phyloP scores from a whole-genome alignment of 805 yeast species.

The Teunomyces barrocoloradensis region DNA sequence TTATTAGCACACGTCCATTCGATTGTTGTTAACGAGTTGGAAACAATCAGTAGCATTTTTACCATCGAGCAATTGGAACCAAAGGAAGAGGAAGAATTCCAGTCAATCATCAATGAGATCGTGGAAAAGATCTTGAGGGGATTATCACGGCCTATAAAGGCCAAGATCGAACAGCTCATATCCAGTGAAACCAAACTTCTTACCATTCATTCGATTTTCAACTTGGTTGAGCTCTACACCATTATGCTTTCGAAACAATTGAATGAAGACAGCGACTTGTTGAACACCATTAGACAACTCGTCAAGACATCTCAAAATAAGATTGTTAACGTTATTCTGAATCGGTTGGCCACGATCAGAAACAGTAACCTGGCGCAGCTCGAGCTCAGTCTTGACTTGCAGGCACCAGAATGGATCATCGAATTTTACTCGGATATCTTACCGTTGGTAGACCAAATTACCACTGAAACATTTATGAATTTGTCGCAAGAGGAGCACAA shows the following conservation, averaged over 20 bases:
- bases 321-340: constrained; percentile 23
- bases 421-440: constrained; percentile 62
- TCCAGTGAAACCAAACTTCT: constrained; percentile 60
- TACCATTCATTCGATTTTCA: constrained; percentile 55
- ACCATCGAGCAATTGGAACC: constrained; percentile 18
- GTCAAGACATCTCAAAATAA: constrained; percentile 26
- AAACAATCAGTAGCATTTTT: constrained; percentile 64
- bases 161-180: constrained; percentile 66
- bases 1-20: constrained; percentile 85
- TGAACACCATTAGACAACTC: constrained; percentile 22
- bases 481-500: constrained; percentile 33
- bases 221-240: constrained; percentile 63
- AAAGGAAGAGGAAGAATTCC: constrained; percentile 26
- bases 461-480: constrained; percentile 40
- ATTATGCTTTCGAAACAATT: constrained; percentile 60
- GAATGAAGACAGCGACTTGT: constrained; percentile 15
- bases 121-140: constrained; percentile 51
- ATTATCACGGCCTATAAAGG: constrained; percentile 57
- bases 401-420: constrained; percentile 82
- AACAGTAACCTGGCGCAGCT: constrained; percentile 39
- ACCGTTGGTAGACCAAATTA: constrained; percentile 49
- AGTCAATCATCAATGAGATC: constrained; percentile 30
- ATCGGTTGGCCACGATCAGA: constrained; percentile 30
- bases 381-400: constrained; percentile 52
- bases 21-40: constrained; percentile 82